Base-by-base conservation (phyloP, 2,329 filamentous ascomycete genomes). In the Fusarium annulatum region DNA sequence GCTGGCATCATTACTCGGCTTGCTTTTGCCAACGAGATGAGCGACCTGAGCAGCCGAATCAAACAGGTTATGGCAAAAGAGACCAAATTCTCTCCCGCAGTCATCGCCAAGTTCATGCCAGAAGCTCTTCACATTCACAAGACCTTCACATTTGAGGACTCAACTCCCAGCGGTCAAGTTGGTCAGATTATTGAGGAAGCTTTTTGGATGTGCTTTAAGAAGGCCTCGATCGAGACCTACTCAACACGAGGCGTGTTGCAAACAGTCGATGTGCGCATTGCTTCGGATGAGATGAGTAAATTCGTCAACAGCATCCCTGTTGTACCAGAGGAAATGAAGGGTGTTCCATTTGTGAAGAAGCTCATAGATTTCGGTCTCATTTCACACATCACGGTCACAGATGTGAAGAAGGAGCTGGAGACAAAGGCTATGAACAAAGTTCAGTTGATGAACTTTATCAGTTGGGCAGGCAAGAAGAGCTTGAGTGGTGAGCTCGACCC, bases 271-370 rank as follows among this genome's bases (percentile, higher is more conserved):
- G 94, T 98, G 41, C 93, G 96, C 39, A 88, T 97, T 75, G 93
- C 85, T 80, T 84, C 92, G 80, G 80, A 93, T 85, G 86, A 91
- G 75, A 80, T 92, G 57, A 85, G 84, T 77, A 87, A 88, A 66
- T 99, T 99, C 79, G 90, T 98, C 64, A 92, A 95, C 64, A 93
- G 93, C 39, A 96, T 99, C 70, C 95, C 96, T 1, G 91, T 97
- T 43, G 86, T 98, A 8, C 93, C 96, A 2, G 90, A 94, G 49
- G 91, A 92, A 67, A 87, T 98, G 75, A 90, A 92, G 66, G 87
- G 91, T 15, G 88, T 88, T n/a, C 87, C 88, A 0, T 97, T 99
- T 76, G 90, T 98, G 65, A 88, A 88, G 66, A 95, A 94, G 76
- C 84, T 99, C 51, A 91, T 92, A 64, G 93, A 95, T 41, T 96